Evolutionary conservation across 2,329 filamentous ascomycete genomes (phyloP), one percentile per base, ranked within the genome.

Genomic region (Stagonosporopsis rhizophila): DNA sequence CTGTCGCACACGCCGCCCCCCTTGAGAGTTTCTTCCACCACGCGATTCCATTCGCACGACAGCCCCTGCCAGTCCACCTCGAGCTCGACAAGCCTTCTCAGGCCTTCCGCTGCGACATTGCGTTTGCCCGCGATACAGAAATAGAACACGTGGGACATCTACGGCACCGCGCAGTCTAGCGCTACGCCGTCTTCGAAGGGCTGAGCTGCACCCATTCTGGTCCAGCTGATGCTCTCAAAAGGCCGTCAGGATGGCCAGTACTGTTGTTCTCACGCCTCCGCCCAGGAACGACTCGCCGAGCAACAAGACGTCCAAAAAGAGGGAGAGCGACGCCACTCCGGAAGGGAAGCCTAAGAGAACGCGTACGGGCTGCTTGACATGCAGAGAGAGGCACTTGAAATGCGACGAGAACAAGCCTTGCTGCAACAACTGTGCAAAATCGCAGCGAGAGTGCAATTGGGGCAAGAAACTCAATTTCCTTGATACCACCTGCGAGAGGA

Each of bases 391-490:
- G 42, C 93, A 96, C 80, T 80, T 96, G 47, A 96, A 96, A 76
- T 96, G 93, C 75, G 93, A 96, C 71, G 92, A 96, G 75, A 88
- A 82, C 5, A 70, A 82, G 58, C 85, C 85, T 9, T 78, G 80
- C 52, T 88, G 86, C 70, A 81, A 89, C 67, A 97, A 97, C 70
- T 97, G 94, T 77, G 86, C 87, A 56, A 97, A 96, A 78, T 95
- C 93, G 48, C 93, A 87, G 69, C 83, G 94, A 46, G 81, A 88
- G 54, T 98, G 94, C 80, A 92, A 93, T 73, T 86, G 92, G 65
- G 94, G 93, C 17, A 82, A 97, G 46, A 86, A 91, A 34, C 81
- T 98, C 37, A 97, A 96, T 77, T 98, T 96, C 69, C 92, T 96
- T 65, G 92, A 96, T 71, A 89, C 89, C 3, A 88, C 89, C 59